phyloP scores from a whole-genome alignment of 164 flowering plant genomes.

The Cinnamomum micranthum region DNA sequence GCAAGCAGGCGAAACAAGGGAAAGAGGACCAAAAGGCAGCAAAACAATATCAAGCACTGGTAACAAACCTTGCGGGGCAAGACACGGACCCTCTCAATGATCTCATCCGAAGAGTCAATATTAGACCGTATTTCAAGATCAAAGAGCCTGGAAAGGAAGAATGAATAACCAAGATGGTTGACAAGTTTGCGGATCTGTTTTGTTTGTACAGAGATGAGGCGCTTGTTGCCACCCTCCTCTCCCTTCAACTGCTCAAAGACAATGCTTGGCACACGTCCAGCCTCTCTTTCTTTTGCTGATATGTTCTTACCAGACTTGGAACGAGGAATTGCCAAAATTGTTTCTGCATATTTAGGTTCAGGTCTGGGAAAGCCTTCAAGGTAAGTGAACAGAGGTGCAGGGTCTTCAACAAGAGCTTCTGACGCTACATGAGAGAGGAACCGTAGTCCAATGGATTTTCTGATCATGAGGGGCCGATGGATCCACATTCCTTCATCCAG shows the following conservation, averaged over 20 bases:
- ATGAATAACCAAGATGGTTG: conserved; percentile 53
- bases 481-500: conserved; percentile 30
- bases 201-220: conserved; percentile 64
- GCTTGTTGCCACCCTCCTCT: conserved; percentile 88
- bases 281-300: conserved; percentile 62
- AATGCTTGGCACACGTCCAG: conserved; percentile 77
- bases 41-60: neutral
- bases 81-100: conserved; percentile 80
- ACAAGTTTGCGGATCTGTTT: conserved; percentile 85
- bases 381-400: conserved; percentile 34
- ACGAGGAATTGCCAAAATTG: conserved; percentile 66
- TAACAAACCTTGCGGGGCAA: conserved; percentile 66
- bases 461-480: conserved; percentile 23
- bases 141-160: conserved; percentile 71
- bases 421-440: conserved; percentile 43
- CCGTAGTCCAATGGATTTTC: conserved; percentile 28
- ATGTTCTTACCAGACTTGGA: conserved; percentile 47
- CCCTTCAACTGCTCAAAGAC: conserved; percentile 92
- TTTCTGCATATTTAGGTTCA: conserved; percentile 69
- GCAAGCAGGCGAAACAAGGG: neutral
- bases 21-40: neutral
- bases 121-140: conserved; percentile 67
- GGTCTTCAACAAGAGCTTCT: conserved; percentile 26
- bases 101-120: conserved; percentile 48
- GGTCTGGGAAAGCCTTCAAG: conserved; percentile 68